Evolutionary conservation across 768 basidiomycete genomes (phyloP), one percentile per base, ranked within the genome.

Genomic region (Auriscalpium orientale): DNA sequence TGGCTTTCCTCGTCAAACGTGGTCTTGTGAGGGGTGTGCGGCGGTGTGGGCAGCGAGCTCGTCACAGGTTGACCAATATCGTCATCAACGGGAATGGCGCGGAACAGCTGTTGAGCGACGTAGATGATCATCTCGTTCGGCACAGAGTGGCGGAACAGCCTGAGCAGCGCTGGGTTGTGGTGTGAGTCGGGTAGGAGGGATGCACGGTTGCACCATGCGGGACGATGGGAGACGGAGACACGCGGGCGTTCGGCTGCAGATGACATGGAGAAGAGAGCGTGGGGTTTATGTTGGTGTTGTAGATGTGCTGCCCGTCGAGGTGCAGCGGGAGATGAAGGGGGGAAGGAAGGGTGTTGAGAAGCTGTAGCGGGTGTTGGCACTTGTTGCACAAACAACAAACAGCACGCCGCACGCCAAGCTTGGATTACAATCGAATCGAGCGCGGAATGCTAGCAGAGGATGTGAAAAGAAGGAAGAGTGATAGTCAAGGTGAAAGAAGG

Each of bases 51-150:
- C 28, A 82, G 76, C 7, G 71, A 60, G 4, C 68, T 56, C 12
- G 67, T 67, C 61, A 61, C 73, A 51, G 46, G 43, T 33, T 52
- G 49, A 20, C 49, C 51, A 15, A 49, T 21, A 37, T 84, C 83
- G 65, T 79, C 79, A 36, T 84, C 80, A 53, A 90, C 76, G 56
- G 76, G 78, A 70, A 98, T 89, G 58, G 91, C 86, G 58, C 79
- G 82, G 61, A 80, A 80, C 46, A 87, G 80, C 75, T 85, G 83
- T 66, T 82, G 81, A 51, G 93, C 90, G 64, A 98, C 81, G 72
- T 90, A 85, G 56, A 81, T 68, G 68, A 98, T 81, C 87, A 98
- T 94, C 56, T 92, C 89, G 66, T 78, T 74, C 6, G 91, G 82
- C 48, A 98, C 90, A 33, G 81, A 83, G 64, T 79, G 82, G 61